Base-by-base conservation (phyloP, 805 yeast genomes). In the Candida wancherniae region DNA sequence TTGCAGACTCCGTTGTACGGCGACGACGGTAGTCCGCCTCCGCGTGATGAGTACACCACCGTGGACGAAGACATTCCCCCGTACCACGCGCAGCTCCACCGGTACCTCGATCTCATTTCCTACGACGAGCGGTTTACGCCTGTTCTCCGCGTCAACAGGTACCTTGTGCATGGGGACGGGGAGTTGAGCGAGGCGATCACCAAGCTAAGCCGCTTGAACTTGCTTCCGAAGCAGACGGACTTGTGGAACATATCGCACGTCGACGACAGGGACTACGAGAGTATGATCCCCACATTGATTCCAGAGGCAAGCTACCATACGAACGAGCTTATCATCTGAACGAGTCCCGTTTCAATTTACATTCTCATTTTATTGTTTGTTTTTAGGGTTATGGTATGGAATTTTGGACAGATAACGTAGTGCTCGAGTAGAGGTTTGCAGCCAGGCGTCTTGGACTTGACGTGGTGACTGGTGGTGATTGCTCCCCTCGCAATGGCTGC, bases 71-170 rank as follows among this genome's bases (percentile, higher is more conserved):
- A 41, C 6, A 34, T 36, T 4, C 55, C 55, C 3, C 55, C 53
- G 4, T 51, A 51, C 28, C 32, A 37, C 9, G 49, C 47, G 11
- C 33, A 30, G 10, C 52, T 51, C 19, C 53, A 51, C 26, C 35
- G 36, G 15, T 30, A 37, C 19, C 35, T 40, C 11, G 57, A 51
- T 24, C 41, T 51, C 28, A 24, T 51, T 9, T 47, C 55, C 9
- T 51, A 46, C 30, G 56, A 51, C 34, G 52, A 49, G 15, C 31
- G 57, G 12, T 51, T 45, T 33, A 28, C 47, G 7, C 56, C 56
- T 2, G 40, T 46, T 13, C 42, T 51, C 10, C 33, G 56, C 9
- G 46, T 51, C 19, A 51, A 51, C 33, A 39, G 51, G n/a, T 28
- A 34, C 15, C 33, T 51, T 29, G 42, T 51, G 11, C 41, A 26